Conservation (phyloP, 306 rosid species). For the Inga laurina region DNA sequence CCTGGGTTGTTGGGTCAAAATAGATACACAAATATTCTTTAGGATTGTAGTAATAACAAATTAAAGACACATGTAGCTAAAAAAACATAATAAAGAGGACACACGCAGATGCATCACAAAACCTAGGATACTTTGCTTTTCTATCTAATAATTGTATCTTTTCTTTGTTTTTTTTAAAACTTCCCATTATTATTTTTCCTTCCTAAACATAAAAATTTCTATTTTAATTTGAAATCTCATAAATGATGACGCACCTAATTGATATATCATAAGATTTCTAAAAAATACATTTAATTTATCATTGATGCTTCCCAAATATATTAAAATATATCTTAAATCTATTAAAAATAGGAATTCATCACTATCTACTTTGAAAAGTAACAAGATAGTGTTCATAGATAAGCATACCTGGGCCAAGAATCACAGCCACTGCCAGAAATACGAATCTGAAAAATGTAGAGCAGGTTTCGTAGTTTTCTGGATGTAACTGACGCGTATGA, state of each 20-base stretch:
- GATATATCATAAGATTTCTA: too few relatives aligned
- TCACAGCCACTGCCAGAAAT: background rate
- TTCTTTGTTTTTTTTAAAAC: too few relatives aligned
- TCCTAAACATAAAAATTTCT: too few relatives aligned
- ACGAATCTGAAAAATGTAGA: background rate
- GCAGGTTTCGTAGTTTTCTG: constrained; percentile 12
- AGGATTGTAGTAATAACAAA: background rate
- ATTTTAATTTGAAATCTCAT: too few relatives aligned
- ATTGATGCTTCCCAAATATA: too few relatives aligned
- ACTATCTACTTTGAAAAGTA: background rate
- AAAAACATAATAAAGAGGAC: background rate
- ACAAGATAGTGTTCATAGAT: background rate
- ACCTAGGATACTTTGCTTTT: background rate
- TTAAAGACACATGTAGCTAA: background rate
- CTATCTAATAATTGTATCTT: background rate
- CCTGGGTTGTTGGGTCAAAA: background rate
- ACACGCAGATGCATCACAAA: background rate
- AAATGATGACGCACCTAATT: too few relatives aligned
- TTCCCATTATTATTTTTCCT: too few relatives aligned
- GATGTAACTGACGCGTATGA: background rate
- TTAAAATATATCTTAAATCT: too few relatives aligned
- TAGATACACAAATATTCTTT: background rate
- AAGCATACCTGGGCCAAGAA: constrained; percentile 31
- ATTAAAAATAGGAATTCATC: too few relatives aligned
- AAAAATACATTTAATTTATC: too few relatives aligned